Percentiles rank a stretch among this genome's conserved stretches.
Evolutionary conservation across 192 early-diverging fungal genomes (phyloP).

Genomic region (Polychytrium aggregatum): DNA sequence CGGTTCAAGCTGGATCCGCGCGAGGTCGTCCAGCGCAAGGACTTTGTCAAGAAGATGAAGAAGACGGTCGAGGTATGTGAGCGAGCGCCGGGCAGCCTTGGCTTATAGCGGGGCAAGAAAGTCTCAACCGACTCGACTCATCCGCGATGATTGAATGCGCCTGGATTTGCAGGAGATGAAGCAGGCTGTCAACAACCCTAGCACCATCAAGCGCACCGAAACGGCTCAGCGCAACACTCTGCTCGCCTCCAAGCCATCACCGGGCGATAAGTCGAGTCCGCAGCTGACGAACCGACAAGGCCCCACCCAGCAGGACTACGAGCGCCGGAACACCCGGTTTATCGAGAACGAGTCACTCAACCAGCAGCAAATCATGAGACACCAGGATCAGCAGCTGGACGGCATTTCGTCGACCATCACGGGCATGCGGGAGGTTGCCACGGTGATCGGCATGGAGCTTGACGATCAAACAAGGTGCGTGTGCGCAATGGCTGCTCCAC

Average conservation of each 20-base stretch:
- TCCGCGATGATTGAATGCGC: no score
- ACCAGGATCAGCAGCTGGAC: conserved; percentile 43
- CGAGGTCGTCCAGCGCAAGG: conserved; percentile 24
- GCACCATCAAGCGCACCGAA: no score
- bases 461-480: conserved; percentile 42
- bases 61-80: conserved; percentile 10
- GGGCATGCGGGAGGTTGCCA: conserved; percentile 34
- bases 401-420: conserved; percentile 28
- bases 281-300: conserved; percentile 13
- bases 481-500: no score
- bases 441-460: conserved; percentile 41
- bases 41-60: conserved; percentile 18
- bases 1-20: conserved; percentile 23
- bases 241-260: no score
- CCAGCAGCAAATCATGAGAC: conserved; percentile 33
- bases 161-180: no score
- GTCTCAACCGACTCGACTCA: no score
- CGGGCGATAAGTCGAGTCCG: no score
- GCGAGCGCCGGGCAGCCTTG: background rate
- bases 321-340: conserved; percentile 17
- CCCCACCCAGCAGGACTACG: conserved; percentile 12
- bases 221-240: no score
- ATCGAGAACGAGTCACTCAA: conserved; percentile 28
- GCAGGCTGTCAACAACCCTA: no score
- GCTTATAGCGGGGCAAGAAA: no score